A percentile compares a stretch with the other conserved stretches of the same genome.
phyloP scores from a whole-genome alignment of 441 rosid genomes.

The Arabidopsis hybrid region DNA sequence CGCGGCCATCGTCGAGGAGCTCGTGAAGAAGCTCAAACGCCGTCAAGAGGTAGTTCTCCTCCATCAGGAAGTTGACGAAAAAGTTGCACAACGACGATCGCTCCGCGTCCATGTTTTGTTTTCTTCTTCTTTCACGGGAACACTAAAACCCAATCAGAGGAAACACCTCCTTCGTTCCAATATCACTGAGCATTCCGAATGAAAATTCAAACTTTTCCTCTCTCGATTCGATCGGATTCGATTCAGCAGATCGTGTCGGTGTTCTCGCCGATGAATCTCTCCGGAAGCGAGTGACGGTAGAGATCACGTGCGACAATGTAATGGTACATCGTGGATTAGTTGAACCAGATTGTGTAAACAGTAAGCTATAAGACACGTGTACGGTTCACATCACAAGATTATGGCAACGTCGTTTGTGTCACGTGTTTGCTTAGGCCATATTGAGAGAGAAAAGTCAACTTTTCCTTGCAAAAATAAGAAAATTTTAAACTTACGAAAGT shows the following conservation, averaged over 20 bases:
- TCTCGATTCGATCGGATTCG: constrained; percentile 23
- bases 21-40: constrained; percentile 97
- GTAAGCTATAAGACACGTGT: constrained; percentile 25
- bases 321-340: constrained; percentile 19
- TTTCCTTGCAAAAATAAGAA: no score
- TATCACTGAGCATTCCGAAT: constrained; percentile 27
- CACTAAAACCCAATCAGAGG: constrained; percentile 39
- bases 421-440: no score
- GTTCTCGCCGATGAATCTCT: constrained; percentile 24
- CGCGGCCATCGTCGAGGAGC: constrained; percentile 96
- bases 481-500: no score
- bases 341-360: constrained; percentile 3
- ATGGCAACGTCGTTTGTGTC: no score
- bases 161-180: constrained; percentile 33
- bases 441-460: no score
- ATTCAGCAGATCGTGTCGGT: constrained; percentile 33
- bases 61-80: constrained; percentile 93
- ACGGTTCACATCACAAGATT: constrained; percentile 22
- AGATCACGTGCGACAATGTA: constrained; percentile 35
- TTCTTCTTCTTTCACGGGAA: constrained; percentile 9
- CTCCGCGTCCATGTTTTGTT: constrained; percentile 78
- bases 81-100: constrained; percentile 96
- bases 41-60: constrained; percentile 88
- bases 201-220: not conserved
- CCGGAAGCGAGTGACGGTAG: constrained; percentile 36